Base-by-base conservation (phyloP, 345 rosid species). In the Corchorus capsularis region DNA sequence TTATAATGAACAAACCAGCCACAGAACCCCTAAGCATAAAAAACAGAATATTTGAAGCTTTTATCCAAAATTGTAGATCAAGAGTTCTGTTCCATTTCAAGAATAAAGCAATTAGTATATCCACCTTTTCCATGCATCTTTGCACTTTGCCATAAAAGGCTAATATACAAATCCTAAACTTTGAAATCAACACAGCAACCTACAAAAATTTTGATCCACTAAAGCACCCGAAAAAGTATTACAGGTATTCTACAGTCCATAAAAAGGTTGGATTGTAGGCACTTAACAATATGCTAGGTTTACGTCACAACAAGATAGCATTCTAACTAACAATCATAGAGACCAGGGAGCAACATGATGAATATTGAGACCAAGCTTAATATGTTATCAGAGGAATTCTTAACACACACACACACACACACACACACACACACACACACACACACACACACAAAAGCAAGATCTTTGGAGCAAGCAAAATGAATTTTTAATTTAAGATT, bases 1-100 rank as follows among this genome's bases (percentile, higher is more conserved):
- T 27, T 50, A 49, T 49, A 49, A 68, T 27, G 57, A 68, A 19
- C 37, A 22, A 68, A 68, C 56, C 37, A 6, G 72, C 14, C 72
- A 13, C 4, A 22, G 13, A 47, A 68, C 6, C 13, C 43, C 57
- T 22, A 27, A 4, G 43, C 19, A 27, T 49, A 68, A 68, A 68
- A 49, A 22, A 27, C 11, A 49, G 5, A 49, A 49, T 13, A 68
- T 27, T 13, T 27, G 9, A 49, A 68, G 57, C 13, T 68, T 12
- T 47, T 22, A 16, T 27, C 19, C 1, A 47, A 19, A 68, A 22
- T 8, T 41, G 47, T 47, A 1, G 56, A 7, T 22, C 6, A 54
- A 67, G 20, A 47, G 56, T 47, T 47, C 47, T 22, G 43, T 43
- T 43, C 72, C 22, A 15, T 67, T 47, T 67, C 39, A 46, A 47